Percentiles rank a stretch among this genome's conserved stretches.
These are phyloP conservation scores for Phytophthora foliorum DNA, from an alignment of 352 stramenopile genomes.

Conservation along the genomic window DNA sequence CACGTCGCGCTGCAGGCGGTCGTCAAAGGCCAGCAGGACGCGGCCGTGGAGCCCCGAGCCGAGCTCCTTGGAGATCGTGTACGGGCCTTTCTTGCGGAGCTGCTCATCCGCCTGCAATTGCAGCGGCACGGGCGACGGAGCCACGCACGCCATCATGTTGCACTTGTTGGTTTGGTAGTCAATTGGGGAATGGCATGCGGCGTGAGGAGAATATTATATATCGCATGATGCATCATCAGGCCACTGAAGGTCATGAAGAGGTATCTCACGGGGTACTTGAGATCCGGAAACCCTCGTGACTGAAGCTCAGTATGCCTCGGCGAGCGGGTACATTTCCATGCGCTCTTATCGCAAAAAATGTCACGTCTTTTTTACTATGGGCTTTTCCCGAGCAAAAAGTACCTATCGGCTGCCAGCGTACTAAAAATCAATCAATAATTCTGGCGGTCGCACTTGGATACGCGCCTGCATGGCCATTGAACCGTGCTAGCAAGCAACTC, in stretches of 20 bases:
- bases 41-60: constrained; percentile 71
- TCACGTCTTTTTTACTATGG: constrained; percentile 8
- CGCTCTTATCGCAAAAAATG: constrained; percentile 23
- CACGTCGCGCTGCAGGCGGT: constrained; percentile 54
- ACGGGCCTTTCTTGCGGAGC: constrained; percentile 40
- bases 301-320: constrained; percentile 28
- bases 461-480: not conserved
- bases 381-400: not conserved
- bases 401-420: constrained; percentile 11
- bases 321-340: constrained; percentile 36
- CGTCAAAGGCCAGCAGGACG: constrained; percentile 69
- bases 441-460: constrained; percentile 27
- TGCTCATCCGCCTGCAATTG: constrained; percentile 10
- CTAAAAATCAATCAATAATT: constrained; percentile 32
- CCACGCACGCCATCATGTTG: constrained; percentile 41
- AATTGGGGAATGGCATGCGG: constrained; percentile 25
- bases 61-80: constrained; percentile 68
- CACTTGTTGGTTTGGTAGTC: not conserved
- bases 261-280: constrained; percentile 26
- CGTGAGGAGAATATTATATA: constrained; percentile 6
- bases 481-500: constrained; percentile 16
- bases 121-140: constrained; percentile 7
- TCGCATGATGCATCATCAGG: constrained; percentile 35
- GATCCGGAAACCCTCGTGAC: constrained; percentile 26
- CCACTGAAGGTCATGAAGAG: constrained; percentile 26